Evolutionary conservation across 164 flowering plant species (phyloP), one percentile per base, ranked within the genome.

Genomic region (Liquidambar formosana): DNA sequence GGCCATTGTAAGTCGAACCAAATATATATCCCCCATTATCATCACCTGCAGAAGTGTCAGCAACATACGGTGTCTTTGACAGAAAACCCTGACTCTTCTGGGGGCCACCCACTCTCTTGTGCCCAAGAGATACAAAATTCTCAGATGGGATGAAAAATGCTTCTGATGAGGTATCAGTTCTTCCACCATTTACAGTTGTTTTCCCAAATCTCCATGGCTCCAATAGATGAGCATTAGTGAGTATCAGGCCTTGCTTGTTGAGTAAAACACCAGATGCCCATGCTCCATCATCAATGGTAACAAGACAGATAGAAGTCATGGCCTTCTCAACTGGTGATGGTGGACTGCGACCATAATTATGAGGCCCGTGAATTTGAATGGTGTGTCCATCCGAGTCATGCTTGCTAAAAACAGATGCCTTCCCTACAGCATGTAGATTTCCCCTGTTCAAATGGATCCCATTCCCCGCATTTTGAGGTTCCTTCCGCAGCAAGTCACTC

Each of bases 211-310:
- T 87, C 99, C 99, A 93, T 49, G 99, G 98, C 77, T 95, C 99
- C 68, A 95, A 71, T 72, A 95, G 81, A 82, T 95, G 99, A 73
- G 99, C 99, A 82, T 95, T 95, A 57, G 99, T 93, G 72, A 95
- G 97, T 77, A 95, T 79, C 57, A 95, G 81, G 57, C 99, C 99
- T 63, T 88, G 76, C 19, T 79, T 77, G 63, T 95, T 95, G 51
- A 95, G 92, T 74, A 95, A 33, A 69, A 95, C 77, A 41, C 98
- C 99, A 47, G 99, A 93, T 72, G 99, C 99, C 99, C 99, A 95
- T 27, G 84, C 81, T 60, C 94, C 92, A 68, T 90, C 90, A 66
- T 80, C 84, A 47, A 86, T 57, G 14, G 96, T 89, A 41, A 95
- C 73, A 67, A 95, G 96, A 81, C 90, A 90, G 57, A 91, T 69